phyloP scores from a whole-genome alignment of 345 rosid species.

The Gossypium ekmanianum region DNA sequence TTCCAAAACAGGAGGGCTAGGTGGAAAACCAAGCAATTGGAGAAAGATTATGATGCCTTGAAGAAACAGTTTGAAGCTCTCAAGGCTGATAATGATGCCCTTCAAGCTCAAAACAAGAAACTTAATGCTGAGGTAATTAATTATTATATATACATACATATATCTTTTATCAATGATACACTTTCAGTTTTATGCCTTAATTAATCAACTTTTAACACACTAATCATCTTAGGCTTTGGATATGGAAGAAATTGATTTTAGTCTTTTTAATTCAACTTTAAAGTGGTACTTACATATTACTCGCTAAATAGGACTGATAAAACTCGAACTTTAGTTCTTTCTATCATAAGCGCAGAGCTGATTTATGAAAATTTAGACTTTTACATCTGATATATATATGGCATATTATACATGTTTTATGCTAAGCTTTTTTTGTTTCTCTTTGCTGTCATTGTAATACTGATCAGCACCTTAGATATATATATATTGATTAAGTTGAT shows the following conservation, averaged over 20 bases:
- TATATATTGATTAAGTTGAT: constrained; percentile 30
- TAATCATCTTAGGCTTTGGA: too few relatives aligned
- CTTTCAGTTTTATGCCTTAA: too few relatives aligned
- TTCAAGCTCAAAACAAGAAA: constrained; percentile 58
- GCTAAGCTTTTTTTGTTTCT: constrained; percentile 13
- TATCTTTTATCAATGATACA: too few relatives aligned
- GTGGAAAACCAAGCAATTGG: constrained; percentile 80
- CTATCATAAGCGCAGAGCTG: neutral
- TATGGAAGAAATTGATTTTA: too few relatives aligned
- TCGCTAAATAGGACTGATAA: too few relatives aligned
- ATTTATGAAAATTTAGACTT: neutral
- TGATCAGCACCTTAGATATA: constrained; percentile 12
- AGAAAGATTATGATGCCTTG: constrained; percentile 60
- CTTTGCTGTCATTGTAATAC: constrained; percentile 8
- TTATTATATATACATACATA: too few relatives aligned
- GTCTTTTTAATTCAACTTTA: too few relatives aligned
- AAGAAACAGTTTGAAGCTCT: constrained; percentile 64
- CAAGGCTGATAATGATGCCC: constrained; percentile 62
- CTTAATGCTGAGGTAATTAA: constrained; percentile 46
- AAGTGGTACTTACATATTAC: too few relatives aligned
- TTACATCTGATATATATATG: neutral
- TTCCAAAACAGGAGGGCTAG: constrained; percentile 76
- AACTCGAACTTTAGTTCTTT: too few relatives aligned
- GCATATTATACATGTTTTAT: neutral
- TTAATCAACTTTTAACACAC: too few relatives aligned